Evolutionary conservation across 2,329 filamentous ascomycete genomes (phyloP).

Genomic region (Triangularia setosa): DNA sequence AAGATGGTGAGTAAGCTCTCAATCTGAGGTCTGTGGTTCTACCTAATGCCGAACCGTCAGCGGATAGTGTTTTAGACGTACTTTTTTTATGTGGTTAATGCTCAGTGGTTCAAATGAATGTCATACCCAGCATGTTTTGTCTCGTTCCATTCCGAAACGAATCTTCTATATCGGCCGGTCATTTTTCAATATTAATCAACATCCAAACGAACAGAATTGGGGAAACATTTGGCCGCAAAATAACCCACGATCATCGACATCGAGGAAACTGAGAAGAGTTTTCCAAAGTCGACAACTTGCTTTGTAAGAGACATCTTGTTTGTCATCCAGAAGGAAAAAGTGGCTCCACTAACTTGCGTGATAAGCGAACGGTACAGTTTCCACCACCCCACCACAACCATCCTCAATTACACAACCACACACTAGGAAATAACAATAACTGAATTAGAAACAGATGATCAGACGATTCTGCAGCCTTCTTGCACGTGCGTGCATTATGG

Average conservation of each 20-base stretch:
- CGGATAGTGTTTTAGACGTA: background rate
- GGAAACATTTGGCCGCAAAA: background rate
- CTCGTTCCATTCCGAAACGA: too few species aligned
- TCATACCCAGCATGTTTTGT: background rate
- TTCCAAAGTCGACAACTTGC: background rate
- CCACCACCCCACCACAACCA: too few species aligned
- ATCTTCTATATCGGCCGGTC: background rate
- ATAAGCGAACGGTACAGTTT: too few species aligned
- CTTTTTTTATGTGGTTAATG: background rate
- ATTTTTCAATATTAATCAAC: background rate
- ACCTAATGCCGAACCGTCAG: background rate
- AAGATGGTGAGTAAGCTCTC: background rate
- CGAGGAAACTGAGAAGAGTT: background rate
- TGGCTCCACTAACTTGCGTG: background rate
- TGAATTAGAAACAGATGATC: too few species aligned
- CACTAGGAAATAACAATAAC: too few species aligned
- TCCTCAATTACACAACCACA: too few species aligned
- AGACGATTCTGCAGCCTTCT: too few species aligned
- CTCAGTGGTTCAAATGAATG: background rate
- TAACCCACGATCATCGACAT: background rate
- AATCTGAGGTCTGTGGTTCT: background rate
- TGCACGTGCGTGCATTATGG: too few species aligned
- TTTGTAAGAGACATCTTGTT: background rate
- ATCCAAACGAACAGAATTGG: background rate
- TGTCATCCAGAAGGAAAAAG: background rate